These are phyloP conservation scores for Hippophae tibetana DNA, from an alignment of 306 rosid genomes.

Conservation along the genomic window DNA sequence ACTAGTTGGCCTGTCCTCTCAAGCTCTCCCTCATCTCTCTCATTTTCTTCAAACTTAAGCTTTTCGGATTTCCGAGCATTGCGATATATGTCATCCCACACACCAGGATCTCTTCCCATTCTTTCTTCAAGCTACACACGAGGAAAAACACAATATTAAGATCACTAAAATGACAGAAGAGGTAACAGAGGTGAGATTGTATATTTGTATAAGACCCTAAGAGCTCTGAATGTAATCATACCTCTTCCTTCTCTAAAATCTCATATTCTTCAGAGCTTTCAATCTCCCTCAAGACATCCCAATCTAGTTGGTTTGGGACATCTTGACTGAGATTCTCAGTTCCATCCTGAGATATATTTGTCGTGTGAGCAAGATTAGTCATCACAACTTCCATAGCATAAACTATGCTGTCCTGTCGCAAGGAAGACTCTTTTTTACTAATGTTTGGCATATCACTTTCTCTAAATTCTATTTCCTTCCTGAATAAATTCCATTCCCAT, in stretches of 20 bases:
- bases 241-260: slow-evolving; percentile 82
- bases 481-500: slow-evolving; percentile 80
- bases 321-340: slow-evolving; percentile 34
- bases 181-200: slow-evolving; percentile 11
- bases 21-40: slow-evolving; percentile 97
- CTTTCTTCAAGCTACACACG: slow-evolving; percentile 67
- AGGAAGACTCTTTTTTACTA: slow-evolving; percentile 23
- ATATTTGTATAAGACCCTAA: slow-evolving; percentile 10
- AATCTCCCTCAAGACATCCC: slow-evolving; percentile 63
- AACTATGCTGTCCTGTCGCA: slow-evolving; percentile 35
- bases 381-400: slow-evolving; percentile 59
- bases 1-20: slow-evolving; percentile 89
- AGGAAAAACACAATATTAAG: slow-evolving; percentile 19
- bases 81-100: slow-evolving; percentile 83
- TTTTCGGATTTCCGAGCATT: slow-evolving; percentile 85
- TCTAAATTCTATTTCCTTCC: slow-evolving; percentile 32
- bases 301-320: slow-evolving; percentile 50
- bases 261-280: slow-evolving; percentile 76
- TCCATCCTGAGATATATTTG: slow-evolving; percentile 35
- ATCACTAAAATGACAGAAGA: slow-evolving; percentile 11
- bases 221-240: slow-evolving; percentile 22
- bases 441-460: slow-evolving; percentile 16
- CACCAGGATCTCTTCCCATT: slow-evolving; percentile 50
- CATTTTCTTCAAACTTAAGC: slow-evolving; percentile 77
- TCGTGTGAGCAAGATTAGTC: slow-evolving; percentile 28